Base-by-base conservation (phyloP, 139 green algal genomes). In the Yamagishiella unicocca region DNA sequence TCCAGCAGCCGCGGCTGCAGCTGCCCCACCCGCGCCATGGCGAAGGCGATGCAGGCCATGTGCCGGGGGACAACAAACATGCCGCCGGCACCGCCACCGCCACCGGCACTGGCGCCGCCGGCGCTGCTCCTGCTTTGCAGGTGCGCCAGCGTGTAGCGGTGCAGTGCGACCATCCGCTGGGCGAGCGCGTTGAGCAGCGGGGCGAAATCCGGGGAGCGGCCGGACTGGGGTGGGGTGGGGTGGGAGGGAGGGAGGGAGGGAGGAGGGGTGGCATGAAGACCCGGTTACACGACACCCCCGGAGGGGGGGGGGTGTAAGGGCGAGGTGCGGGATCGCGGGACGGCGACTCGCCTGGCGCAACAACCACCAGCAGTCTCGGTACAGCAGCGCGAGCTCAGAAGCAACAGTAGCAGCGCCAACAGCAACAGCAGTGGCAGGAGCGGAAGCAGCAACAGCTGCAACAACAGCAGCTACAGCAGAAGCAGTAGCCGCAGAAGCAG, bases 81-180 rank as follows among this genome's bases (percentile, higher is more conserved):
- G 53, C 75, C 75, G 1, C 40, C 75, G 27, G 22, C 38, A 29
- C 68, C 68, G 1, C 68, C 37, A 37, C 3, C 38, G 37, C 68
- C 37, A 40, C 68, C 31, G 68, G 37, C 38, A 21, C 19, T 50
- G 73, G n/a, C 29, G 73, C 29, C 7, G 43, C 61, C 25, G 61
- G 61, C 25, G 12, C 35, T 58, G 50, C 50, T 58, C 14, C 50
- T 17, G 50, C 17, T 12, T 58, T 58, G 50, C 14, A 58, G 50
- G 50, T 17, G 50, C 14, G 12, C 14, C 70, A 53, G 40, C 22
- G 17, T 78, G 70, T 53, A 78, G 46, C 46, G 46, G 45, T 62
- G 37, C 25, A 84, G 58, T 0, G 58, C 77, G 24, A 84, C 77
- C 38, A 84, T 68, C 25, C 77, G 54, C 17, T 84, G 58, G 7